Percentiles rank a stretch among this genome's conserved stretches.
These are phyloP conservation scores for Protoeuglena noctilucae DNA, from an alignment of 139 green algal species.

Conservation along the genomic window DNA sequence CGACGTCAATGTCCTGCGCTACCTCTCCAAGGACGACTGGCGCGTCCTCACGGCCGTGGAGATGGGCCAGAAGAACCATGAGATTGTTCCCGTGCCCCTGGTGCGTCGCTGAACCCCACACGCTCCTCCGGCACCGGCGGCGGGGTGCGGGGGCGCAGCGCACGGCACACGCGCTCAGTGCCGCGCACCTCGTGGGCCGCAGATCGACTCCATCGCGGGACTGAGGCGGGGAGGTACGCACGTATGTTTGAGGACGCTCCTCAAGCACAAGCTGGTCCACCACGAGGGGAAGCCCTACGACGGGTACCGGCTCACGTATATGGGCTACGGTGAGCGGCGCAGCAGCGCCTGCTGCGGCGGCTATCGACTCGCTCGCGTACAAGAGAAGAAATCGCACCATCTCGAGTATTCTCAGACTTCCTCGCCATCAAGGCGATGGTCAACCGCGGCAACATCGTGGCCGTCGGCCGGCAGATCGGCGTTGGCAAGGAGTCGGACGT, in stretches of 20 bases:
- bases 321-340: too few species aligned
- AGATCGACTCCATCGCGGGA: constrained; percentile 77
- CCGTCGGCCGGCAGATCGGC: constrained; percentile 82
- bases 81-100: constrained; percentile 80
- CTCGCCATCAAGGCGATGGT: constrained; percentile 79
- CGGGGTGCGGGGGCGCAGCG: too few species aligned
- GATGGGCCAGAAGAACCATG: constrained; percentile 96
- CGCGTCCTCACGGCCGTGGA: constrained; percentile 85
- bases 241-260: constrained; percentile 60
- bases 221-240: constrained; percentile 74
- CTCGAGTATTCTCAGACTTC: too few species aligned
- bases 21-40: constrained; percentile 89
- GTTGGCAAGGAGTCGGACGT: constrained; percentile 95
- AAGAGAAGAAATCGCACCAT: too few species aligned
- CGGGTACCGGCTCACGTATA: constrained; percentile 78
- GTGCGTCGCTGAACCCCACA: too few species aligned
- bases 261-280: constrained; percentile 92
- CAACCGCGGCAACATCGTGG: constrained; percentile 53
- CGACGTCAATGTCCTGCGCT: constrained; percentile 86
- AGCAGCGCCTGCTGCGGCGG: too few species aligned
- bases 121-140: constrained; percentile 44
- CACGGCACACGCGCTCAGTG: too few species aligned
- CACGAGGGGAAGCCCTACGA: constrained; percentile 66
- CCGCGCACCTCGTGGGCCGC: too few species aligned
- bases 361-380: constrained; percentile 2